Evolutionary conservation across 805 yeast genomes (phyloP), one percentile per base, ranked within the genome.

Genomic region (Yamadazyma endophytica): DNA sequence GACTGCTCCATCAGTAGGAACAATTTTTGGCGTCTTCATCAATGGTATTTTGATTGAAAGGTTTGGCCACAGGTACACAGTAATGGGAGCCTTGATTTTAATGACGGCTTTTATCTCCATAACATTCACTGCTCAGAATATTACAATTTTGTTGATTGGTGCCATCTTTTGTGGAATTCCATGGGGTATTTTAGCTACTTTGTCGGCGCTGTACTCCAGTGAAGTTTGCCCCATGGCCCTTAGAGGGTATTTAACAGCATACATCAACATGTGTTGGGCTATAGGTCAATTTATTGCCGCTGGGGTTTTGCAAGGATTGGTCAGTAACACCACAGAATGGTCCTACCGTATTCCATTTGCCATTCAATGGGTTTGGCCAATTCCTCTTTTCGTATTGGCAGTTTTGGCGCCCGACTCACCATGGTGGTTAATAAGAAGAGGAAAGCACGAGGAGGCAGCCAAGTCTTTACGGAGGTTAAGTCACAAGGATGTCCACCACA

Each of bases 281-380:
- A 46, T 69, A 36, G 83, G 83, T 21, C 80, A 75, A 46, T 54
- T 77, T 17, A 50, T 76, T 31, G 64, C 75, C 4, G 50, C 75
- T 9, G 77, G 81, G 33, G 70, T 77, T 9, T 51, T 63, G 40
- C 60, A 55, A 37, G 71, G 60, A 26, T 49, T 52, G 33, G 38
- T 45, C n/a, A 25, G 23, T 17, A 38, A 40, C 35, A 34, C 24
- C 13, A 42, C 51, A 21, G 45, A 60, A 17, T 47, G 64, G 61
- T 64, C 74, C 4, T 77, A 71, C 50, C 58, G 63, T 34, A 58
- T 72, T 20, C 80, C 82, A 11, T 73, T 70, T 46, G 79, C 74
- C 3, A 36, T 75, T 11, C 82, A 76, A 53, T 76, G 80, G 80
- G 48, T 61, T 3, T 76, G 78, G 79, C 69, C 75, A 9, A 48